A percentile compares a stretch with the other conserved stretches of the same genome.
phyloP scores from a whole-genome alignment of 768 basidiomycete genomes.

The Royoungia palumana region DNA sequence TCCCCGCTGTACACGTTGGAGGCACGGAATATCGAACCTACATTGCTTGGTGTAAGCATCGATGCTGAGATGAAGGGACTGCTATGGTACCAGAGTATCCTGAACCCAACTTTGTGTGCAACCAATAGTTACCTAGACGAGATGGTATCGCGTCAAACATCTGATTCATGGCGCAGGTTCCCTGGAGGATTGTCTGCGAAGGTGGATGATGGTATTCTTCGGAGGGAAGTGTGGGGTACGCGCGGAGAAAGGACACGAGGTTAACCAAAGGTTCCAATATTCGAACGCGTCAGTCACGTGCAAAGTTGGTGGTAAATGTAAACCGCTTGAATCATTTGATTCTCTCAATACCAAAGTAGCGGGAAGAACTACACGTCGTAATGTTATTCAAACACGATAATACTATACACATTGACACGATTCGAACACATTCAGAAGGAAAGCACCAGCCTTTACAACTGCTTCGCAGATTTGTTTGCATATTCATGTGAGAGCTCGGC shows the following conservation, averaged over 20 bases:
- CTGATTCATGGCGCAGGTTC: conserved; percentile 9
- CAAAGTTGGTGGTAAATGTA: too few relatives aligned
- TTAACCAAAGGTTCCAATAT: conserved; percentile 4
- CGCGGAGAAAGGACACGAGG: conserved; percentile 1
- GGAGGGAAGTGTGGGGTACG: neutral
- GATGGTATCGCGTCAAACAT: conserved; percentile 27
- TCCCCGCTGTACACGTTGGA: conserved; percentile 52
- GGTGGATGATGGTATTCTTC: neutral
- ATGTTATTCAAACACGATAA: conserved; percentile 1
- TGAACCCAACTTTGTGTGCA: conserved; percentile 59
- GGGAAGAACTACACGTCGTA: neutral
- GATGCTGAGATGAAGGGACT: neutral
- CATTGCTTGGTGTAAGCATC: conserved; percentile 2
- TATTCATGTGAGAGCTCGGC: conserved; percentile 31
- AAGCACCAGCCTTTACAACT: conserved; percentile 8
- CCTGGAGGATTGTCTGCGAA: neutral
- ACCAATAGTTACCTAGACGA: conserved; percentile 56
- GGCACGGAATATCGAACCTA: conserved; percentile 72
- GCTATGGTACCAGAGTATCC: conserved; percentile 63
- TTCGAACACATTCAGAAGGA: neutral
- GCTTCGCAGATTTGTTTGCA: conserved; percentile 15
- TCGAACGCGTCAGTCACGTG: conserved; percentile 26
- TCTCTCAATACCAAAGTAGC: too few relatives aligned
- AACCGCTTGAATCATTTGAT: too few relatives aligned
- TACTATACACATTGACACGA: too few relatives aligned